Conservation (phyloP, 331 rosid species). For the Quercus phellos region DNA sequence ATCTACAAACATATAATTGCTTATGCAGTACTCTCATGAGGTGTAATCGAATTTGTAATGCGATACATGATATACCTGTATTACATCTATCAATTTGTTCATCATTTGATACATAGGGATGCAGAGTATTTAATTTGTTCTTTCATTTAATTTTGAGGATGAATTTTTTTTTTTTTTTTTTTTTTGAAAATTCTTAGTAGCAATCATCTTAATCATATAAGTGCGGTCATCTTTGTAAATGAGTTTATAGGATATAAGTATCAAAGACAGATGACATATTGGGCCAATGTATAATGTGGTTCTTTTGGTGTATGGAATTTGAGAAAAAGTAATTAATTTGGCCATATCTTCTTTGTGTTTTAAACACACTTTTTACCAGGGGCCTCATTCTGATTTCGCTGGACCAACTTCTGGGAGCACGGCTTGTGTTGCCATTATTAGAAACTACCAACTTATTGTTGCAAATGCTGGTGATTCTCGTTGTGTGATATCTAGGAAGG, state of each 20-base stretch:
- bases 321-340: not conserved
- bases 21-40: too few relatives aligned
- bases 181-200: not conserved
- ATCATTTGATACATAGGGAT: too few relatives aligned
- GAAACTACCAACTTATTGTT: constrained; percentile 71
- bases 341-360: not conserved
- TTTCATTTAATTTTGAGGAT: not conserved
- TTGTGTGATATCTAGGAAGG: constrained; percentile 88
- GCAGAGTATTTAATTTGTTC: too few relatives aligned
- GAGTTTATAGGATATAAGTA: not conserved
- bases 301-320: not conserved
- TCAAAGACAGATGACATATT: not conserved
- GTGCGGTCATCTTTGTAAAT: not conserved
- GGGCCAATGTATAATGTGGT: not conserved
- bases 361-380: constrained; percentile 45
- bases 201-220: not conserved
- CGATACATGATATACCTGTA: too few relatives aligned
- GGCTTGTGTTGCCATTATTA: constrained; percentile 83
- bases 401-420: constrained; percentile 99
- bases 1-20: too few relatives aligned
- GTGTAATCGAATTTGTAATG: too few relatives aligned
- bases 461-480: constrained; percentile 99
- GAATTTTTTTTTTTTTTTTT: not conserved
- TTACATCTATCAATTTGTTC: too few relatives aligned
- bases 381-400: constrained; percentile 90